A percentile compares a stretch with the other conserved stretches of the same genome.
Evolutionary conservation across 1,284 basidiomycete species (phyloP).

Genomic region (Pseudozyma thailandica): DNA sequence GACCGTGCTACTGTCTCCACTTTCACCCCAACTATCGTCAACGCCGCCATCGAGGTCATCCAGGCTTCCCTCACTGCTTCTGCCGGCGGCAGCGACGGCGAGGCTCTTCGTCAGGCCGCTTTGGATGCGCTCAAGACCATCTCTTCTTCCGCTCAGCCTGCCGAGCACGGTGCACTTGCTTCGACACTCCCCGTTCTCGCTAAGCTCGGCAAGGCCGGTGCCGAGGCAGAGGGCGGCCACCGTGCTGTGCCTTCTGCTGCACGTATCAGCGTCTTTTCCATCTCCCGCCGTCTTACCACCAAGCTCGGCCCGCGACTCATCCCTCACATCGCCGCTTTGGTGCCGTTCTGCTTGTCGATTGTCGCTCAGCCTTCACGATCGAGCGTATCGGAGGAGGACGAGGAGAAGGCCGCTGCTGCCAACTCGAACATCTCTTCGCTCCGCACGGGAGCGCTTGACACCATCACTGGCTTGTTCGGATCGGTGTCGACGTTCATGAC

Average conservation of each 20-base stretch:
- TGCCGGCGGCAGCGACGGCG: conserved; percentile 23
- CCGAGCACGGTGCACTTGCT: conserved; percentile 44
- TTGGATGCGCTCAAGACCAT: conserved; percentile 52
- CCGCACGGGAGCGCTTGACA: conserved; percentile 50
- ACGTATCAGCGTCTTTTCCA: conserved; percentile 49
- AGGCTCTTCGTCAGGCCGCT: conserved; percentile 41
- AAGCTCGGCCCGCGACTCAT: conserved; percentile 63
- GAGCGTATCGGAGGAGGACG: conserved; percentile 10
- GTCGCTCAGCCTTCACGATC: conserved; percentile 15
- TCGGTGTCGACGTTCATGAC: conserved; percentile 65
- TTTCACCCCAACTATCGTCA: conserved; percentile 45
- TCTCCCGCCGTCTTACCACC: conserved; percentile 46
- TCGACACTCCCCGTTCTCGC: conserved; percentile 46
- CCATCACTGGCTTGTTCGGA: conserved; percentile 54
- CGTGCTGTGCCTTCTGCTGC: conserved; percentile 22
- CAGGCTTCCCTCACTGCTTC: conserved; percentile 18
- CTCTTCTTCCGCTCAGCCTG: conserved; percentile 19
- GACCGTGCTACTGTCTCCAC: conserved; percentile 36
- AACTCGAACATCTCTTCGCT: conserved; percentile 38
- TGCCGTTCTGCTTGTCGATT: conserved; percentile 41
- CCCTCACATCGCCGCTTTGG: conserved; percentile 57
- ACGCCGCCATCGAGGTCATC: conserved; percentile 37
- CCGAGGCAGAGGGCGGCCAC: conserved; percentile 18
- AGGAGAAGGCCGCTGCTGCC: conserved; percentile 8
- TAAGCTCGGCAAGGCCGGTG: conserved; percentile 38